Conservation (phyloP, 139 green algal species). For the Axilococcus clingmanii region DNA sequence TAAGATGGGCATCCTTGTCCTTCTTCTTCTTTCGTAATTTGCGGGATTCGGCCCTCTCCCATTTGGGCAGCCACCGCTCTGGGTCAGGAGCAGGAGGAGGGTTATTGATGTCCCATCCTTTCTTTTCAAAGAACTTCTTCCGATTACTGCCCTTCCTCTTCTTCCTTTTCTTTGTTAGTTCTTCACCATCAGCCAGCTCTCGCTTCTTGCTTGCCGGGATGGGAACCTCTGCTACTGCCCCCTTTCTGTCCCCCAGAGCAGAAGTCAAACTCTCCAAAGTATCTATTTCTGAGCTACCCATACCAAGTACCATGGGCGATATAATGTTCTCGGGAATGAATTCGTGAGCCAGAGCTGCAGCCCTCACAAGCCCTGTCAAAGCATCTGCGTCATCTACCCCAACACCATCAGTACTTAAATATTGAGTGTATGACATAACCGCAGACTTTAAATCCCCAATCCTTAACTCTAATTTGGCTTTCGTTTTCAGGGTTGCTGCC, state of each 20-base stretch:
- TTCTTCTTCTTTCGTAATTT: conserved; percentile 45
- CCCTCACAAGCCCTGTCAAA: neutral
- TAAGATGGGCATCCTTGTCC: conserved; percentile 28
- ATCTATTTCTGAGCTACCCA: too few relatives aligned
- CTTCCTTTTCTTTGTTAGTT: conserved; percentile 26
- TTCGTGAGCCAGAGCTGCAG: neutral
- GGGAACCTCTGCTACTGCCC: neutral
- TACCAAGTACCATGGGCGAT: too few relatives aligned
- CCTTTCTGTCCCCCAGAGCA: neutral
- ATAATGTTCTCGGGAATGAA: too few relatives aligned
- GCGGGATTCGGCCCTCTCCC: conserved; percentile 75
- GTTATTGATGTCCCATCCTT: conserved; percentile 80
- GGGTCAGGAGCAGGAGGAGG: conserved; percentile 71
- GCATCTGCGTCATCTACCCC: neutral
- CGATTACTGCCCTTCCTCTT: too few relatives aligned
- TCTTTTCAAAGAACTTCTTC: conserved; percentile 63
- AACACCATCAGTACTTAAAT: neutral
- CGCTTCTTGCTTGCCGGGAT: neutral
- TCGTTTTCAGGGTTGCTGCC: too few relatives aligned
- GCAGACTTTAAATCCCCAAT: neutral
- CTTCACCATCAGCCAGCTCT: neutral
- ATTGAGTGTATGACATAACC: too few relatives aligned
- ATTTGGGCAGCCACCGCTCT: conserved; percentile 93
- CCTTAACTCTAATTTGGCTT: neutral
- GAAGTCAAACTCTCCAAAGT: neutral